Percentiles rank a stretch among this genome's conserved stretches.
Evolutionary conservation across 768 basidiomycete species (phyloP).

Genomic region (Auricularia sp.): DNA sequence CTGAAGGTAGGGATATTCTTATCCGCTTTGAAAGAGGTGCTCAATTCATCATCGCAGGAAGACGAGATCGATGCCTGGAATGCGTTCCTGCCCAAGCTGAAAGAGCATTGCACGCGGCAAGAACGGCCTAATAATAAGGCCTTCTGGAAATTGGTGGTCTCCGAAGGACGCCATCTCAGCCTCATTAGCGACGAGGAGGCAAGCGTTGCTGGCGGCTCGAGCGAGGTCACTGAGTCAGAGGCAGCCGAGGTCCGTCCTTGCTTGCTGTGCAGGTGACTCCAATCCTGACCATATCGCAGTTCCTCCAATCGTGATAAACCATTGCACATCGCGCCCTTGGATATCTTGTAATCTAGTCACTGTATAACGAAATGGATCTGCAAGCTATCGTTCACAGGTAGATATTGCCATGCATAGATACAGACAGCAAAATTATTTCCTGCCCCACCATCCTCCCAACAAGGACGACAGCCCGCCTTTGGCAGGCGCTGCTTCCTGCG

Average conservation of each 20-base stretch:
- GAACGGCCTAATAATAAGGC: conserved; percentile 45
- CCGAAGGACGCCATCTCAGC: conserved; percentile 40
- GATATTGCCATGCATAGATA: not conserved
- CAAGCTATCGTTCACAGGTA: not conserved
- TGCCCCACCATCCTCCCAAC: conserved; percentile 79
- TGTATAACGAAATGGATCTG: too few species aligned
- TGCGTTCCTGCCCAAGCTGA: conserved; percentile 51
- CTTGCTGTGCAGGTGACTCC: too few species aligned
- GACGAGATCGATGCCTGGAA: conserved; percentile 83
- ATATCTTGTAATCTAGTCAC: too few species aligned
- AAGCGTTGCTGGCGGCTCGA: conserved; percentile 43
- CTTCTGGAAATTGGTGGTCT: conserved; percentile 53
- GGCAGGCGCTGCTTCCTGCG: conserved; percentile 17
- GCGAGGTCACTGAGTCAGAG: conserved; percentile 42
- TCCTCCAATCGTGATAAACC: too few species aligned
- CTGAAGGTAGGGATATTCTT: conserved; percentile 37
- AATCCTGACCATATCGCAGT: too few species aligned
- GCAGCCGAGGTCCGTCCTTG: conserved; percentile 36
- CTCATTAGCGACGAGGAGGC: conserved; percentile 59
- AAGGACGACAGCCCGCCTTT: conserved; percentile 53
- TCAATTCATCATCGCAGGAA: conserved; percentile 34
- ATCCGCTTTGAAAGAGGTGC: not conserved
- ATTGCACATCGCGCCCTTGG: too few species aligned
- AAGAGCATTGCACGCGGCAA: conserved; percentile 37
- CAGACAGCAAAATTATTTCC: conserved; percentile 10